A percentile compares a stretch with the other conserved stretches of the same genome.
Conservation (phyloP, 257 asterid species). For the Nemophila menziesii region DNA sequence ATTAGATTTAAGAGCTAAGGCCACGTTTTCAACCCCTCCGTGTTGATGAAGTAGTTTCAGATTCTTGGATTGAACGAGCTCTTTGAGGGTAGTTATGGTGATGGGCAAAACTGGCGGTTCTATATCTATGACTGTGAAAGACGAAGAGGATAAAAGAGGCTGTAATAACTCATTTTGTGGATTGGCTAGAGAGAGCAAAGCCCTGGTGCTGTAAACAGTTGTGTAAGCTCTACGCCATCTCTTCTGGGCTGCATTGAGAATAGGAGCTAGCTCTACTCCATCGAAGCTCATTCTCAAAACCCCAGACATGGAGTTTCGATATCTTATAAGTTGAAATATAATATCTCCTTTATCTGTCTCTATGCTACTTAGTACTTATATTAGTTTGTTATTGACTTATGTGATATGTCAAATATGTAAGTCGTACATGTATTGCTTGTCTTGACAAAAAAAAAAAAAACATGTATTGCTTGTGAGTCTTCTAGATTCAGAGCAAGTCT, state of each 20-base stretch:
- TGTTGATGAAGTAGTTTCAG: constrained; percentile 7
- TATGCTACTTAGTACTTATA: too few species aligned
- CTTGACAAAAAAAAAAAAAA: too few species aligned
- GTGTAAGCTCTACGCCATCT: background rate
- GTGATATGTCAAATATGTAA: too few species aligned
- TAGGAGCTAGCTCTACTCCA: background rate
- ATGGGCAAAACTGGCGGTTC: background rate
- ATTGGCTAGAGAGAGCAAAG: background rate
- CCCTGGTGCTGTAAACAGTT: background rate
- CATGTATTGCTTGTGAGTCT: too few species aligned
- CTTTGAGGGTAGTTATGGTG: background rate
- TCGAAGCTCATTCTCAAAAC: background rate
- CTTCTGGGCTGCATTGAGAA: background rate
- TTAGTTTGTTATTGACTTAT: too few species aligned
- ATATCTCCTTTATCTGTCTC: too few species aligned
- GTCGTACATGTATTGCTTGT: too few species aligned
- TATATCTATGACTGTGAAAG: background rate
- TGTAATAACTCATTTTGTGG: background rate
- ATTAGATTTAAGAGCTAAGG: constrained; percentile 21
- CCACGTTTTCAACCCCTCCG: constrained; percentile 34
- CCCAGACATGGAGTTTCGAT: background rate
- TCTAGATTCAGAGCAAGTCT: too few species aligned
- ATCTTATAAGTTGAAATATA: too few species aligned
- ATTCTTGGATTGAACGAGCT: constrained; percentile 14
- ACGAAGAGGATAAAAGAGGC: background rate